Conservation (phyloP, 148 eudicot species). For the Rhododendron griersonianum region DNA sequence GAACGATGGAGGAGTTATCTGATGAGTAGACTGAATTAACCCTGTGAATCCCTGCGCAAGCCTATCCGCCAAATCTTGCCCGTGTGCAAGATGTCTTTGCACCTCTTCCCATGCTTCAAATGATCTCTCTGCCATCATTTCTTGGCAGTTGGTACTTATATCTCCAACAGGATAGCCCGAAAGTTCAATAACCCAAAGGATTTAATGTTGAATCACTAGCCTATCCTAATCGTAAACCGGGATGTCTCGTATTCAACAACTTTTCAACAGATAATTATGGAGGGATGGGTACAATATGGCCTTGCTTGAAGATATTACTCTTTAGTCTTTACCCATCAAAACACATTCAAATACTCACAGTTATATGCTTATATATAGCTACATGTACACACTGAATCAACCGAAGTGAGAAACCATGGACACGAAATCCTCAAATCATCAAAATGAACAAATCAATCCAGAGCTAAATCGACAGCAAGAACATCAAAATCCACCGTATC, state of each 20-base stretch:
- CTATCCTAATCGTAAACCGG: background rate
- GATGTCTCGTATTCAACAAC: background rate
- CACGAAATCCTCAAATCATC: background rate
- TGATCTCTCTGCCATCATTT: constrained; percentile 84
- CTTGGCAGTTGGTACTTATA: background rate
- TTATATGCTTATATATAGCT: background rate
- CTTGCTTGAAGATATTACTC: background rate
- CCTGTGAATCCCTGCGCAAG: constrained; percentile 82
- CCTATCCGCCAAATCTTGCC: constrained; percentile 74
- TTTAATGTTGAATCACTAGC: background rate
- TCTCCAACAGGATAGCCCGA: background rate
- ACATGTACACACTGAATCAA: background rate
- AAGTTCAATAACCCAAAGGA: background rate
- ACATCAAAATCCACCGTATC: background rate
- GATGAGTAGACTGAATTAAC: constrained; percentile 60
- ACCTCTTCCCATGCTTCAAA: constrained; percentile 99
- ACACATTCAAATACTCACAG: background rate
- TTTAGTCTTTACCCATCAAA: background rate
- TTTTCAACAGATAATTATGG: background rate
- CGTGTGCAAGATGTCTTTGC: constrained; percentile 58
- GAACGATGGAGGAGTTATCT: constrained; percentile 63
- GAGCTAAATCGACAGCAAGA: background rate
- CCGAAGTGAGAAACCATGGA: background rate
- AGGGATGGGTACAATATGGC: background rate
- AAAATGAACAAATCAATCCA: background rate